phyloP scores from a whole-genome alignment of 306 rosid species.

The Chamaecrista fasciculata region DNA sequence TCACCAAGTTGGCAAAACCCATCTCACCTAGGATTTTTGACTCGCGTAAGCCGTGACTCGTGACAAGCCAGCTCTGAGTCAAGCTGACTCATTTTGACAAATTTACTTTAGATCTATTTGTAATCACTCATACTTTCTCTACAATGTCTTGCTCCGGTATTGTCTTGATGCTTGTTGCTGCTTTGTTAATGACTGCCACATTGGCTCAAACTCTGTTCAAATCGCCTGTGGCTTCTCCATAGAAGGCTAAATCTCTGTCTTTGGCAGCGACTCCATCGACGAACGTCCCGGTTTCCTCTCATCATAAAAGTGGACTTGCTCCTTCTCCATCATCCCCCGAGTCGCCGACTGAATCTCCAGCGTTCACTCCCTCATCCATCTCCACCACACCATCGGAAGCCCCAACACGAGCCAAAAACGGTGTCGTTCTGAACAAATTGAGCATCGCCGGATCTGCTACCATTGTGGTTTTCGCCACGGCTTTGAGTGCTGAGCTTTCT shows the following conservation, averaged over 20 bases:
- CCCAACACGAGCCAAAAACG: not conserved
- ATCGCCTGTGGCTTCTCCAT: conserved; percentile 25
- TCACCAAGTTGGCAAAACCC: no score
- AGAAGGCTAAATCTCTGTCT: not conserved
- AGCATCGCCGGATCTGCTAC: not conserved
- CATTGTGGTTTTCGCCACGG: not conserved
- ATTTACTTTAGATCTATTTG: no score
- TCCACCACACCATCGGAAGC: conserved; percentile 23
- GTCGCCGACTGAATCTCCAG: conserved; percentile 22
- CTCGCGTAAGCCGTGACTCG: no score
- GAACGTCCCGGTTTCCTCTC: conserved; percentile 6
- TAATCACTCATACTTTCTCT: no score
- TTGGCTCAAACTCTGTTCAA: no score
- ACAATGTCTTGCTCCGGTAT: no score
- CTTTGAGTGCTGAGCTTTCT: not conserved
- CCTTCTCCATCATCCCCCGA: conserved; percentile 29
- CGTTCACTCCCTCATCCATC: conserved; percentile 37
- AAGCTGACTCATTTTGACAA: no score
- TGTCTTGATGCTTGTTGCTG: no score
- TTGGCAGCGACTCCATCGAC: conserved; percentile 29
- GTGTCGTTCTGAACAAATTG: conserved; percentile 2
- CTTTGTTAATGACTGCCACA: conserved; percentile 36
- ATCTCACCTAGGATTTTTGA: no score
- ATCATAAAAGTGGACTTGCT: conserved; percentile 21
- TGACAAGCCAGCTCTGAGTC: no score